Evolutionary conservation across 179 eudicot genomes (phyloP), one percentile per base, ranked within the genome.

Genomic region (Actinidia chinensis): DNA sequence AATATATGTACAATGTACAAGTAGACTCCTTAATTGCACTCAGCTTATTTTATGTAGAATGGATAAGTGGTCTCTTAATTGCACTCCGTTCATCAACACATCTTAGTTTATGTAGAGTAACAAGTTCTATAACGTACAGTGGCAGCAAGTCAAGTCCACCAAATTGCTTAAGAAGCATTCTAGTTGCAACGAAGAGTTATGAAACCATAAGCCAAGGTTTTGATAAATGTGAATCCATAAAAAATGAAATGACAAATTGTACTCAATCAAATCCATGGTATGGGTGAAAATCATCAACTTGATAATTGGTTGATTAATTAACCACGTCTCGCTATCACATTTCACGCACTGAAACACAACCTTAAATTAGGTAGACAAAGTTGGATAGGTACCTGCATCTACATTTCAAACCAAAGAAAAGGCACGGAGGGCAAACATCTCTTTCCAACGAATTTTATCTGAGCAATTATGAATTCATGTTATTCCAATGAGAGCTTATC

Each of bases 381-480:
- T 70, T 13, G n/a, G 61, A 71, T 15, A 50, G 75, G 61, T 72
- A 51, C 23, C 47, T 36, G 60, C 61, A 28, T 71, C 59, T 69
- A 69, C 56, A 69, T 5, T 69, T 47, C 44, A 54, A 50, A 71
- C 50, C 33, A 71, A 70, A 23, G n/a, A 69, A 47, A 47, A 6
- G 5, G 55, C n/a, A 46, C 0, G 5, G 9, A 11, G 33, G 36
- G 61, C 75, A 71, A 71, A 9, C 47, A 22, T 70, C 40, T 47
- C 46, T 55, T 36, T 47, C 9, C 73, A 47, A 11, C 18, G 15
- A 51, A 70, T n/a, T 25, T 18, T 40, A 71, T 71, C 46, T 11
- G 46, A 51, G 71, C 50, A 66, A 66, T 36, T 66, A 23, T 4
- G 25, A 15, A 65, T 36, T 65, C 69, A 15, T 6, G 48, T 4